Base-by-base conservation (phyloP, 1,139 yeast species). In the Pichia sp. region DNA sequence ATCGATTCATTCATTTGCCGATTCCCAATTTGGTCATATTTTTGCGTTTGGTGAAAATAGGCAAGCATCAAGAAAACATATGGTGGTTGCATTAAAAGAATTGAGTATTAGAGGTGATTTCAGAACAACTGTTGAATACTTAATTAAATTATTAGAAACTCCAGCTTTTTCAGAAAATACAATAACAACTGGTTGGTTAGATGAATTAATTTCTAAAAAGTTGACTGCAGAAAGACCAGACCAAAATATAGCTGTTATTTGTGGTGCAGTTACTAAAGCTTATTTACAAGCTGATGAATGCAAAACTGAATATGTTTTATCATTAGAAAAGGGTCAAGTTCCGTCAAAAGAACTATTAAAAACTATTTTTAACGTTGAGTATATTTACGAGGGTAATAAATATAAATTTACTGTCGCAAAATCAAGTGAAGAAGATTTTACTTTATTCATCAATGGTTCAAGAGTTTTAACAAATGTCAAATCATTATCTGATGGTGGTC, bases 21-120 rank as follows among this genome's bases (percentile, higher is more conserved):
- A 93, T 71, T 91, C 99, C 51, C 99, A 93, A 73, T 93, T 93
- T 66, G 99, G 99, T 68, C 99, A 93, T 70, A 93, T 93, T 60
- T 93, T 93, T 68, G 98, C 99, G 42, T 95, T 91, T 72, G 99
- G 99, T 69, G 99, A 93, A 74, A 93, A 91, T 68, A 87, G 99
- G 75, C 95, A 88, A 70, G 96, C 96, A 43, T 88, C 97, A 38
- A 87, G 99, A 75, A 90, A 93, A 70, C 96, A 95, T 67, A 93
- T 93, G 99, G 97, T 93, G 60, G 98, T 93, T 54, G 99, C 99
- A 0, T 77, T 93, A 69, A 93, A 93, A 71, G 99, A 93, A 71
- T 79, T 93, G 63, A 87, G 96, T 54, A 93, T 93, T 65, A 84
- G 99, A 72, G 99, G 99, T 77, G 99, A 93, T 67, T 93, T 93